Percentiles rank a stretch among this genome's conserved stretches.
phyloP scores from a whole-genome alignment of 1,139 yeast species.

The Scheffersomyces lignicola region DNA sequence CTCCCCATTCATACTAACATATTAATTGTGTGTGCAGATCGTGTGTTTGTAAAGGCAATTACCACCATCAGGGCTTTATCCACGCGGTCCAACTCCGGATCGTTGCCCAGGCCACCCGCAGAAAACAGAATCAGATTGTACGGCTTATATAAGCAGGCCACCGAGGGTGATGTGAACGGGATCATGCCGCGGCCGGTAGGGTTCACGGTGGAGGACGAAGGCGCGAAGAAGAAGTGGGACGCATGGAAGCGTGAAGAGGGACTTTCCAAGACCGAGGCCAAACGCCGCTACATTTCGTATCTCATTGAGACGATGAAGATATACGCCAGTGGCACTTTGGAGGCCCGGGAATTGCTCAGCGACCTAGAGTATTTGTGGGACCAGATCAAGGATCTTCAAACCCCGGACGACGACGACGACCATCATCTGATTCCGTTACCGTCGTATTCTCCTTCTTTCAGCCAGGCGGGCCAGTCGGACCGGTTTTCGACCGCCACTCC shows the following conservation, averaged over 20 bases:
- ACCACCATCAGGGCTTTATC: constrained; percentile 75
- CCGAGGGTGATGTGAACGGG: constrained; percentile 79
- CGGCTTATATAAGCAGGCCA: constrained; percentile 85
- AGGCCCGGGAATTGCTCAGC: constrained; percentile 62
- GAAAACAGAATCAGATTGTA: constrained; percentile 68
- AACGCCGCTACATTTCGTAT: constrained; percentile 64
- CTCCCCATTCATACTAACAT: constrained; percentile 15
- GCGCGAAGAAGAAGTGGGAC: constrained; percentile 76
- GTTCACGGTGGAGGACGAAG: constrained; percentile 58
- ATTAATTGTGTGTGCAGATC: constrained; percentile 39
- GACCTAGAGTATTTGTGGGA: constrained; percentile 77
- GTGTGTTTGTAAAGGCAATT: constrained; percentile 79
- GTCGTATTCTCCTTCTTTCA: constrained; percentile 39
- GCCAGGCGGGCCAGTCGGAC: constrained; percentile 35
- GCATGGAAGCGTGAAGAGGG: constrained; percentile 85
- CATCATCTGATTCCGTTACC: constrained; percentile 27
- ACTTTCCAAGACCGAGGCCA: constrained; percentile 69
- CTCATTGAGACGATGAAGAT: constrained; percentile 72
- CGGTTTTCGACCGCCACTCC: constrained; percentile 42
- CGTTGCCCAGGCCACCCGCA: constrained; percentile 79
- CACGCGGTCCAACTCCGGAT: constrained; percentile 64
- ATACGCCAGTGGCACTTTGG: constrained; percentile 68
- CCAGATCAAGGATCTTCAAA: constrained; percentile 60
- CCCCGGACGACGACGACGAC: constrained; percentile 29
- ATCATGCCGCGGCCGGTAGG: constrained; percentile 69